phyloP scores from a whole-genome alignment of 768 basidiomycete species.

The Cyclocybe cylindracea region DNA sequence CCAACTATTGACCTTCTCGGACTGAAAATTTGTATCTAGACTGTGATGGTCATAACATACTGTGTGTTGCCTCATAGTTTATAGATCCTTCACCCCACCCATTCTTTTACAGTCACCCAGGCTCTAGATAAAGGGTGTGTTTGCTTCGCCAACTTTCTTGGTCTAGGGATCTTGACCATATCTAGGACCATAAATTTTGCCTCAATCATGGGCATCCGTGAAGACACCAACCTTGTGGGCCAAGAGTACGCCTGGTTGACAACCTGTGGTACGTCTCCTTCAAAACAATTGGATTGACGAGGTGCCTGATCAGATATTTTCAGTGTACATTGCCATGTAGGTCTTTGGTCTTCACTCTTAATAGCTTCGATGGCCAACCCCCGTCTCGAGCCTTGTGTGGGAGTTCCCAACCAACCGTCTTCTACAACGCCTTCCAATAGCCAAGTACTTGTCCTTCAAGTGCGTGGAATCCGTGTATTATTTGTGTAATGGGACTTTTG shows the following conservation, averaged over 20 bases:
- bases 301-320: background rate
- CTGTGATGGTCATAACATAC: constrained; percentile 48
- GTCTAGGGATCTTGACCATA: background rate
- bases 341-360: constrained; percentile 4
- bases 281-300: background rate
- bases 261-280: constrained; percentile 39
- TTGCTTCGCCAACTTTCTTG: background rate
- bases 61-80: constrained; percentile 23
- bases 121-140: constrained; percentile 47
- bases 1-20: background rate
- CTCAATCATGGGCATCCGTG: constrained; percentile 46
- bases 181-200: constrained; percentile 45
- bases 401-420: constrained; percentile 51
- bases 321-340: constrained; percentile 44
- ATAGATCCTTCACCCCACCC: background rate
- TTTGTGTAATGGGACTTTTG: background rate
- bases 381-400: constrained; percentile 32
- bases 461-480: constrained; percentile 18
- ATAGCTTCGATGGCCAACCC: background rate
- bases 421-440: constrained; percentile 49
- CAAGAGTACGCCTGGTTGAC: constrained; percentile 53
- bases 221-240: constrained; percentile 45
- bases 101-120: constrained; percentile 34
- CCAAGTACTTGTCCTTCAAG: constrained; percentile 48
- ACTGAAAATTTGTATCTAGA: constrained; percentile 15